Evolutionary conservation across 164 flowering plant genomes (phyloP), one percentile per base, ranked within the genome.

Genomic region (Saururus chinensis): DNA sequence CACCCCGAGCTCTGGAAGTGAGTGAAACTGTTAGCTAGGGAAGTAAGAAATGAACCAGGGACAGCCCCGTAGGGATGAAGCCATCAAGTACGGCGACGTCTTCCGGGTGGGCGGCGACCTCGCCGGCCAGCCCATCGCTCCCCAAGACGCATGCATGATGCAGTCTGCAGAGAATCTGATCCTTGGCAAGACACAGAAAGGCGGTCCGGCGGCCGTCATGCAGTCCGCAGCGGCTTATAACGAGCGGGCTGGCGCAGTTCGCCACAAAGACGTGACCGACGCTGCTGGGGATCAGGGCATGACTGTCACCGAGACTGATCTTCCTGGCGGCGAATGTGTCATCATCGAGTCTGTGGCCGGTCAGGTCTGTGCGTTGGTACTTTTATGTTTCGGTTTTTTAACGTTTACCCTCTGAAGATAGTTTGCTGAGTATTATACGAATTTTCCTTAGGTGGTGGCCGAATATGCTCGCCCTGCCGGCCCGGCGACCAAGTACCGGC

Each of bases 71-170:
- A n/a, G n/a, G n/a, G n/a, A n/a, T n/a, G n/a, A n/a, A n/a, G 64
- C 84, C 16, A 64, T 80, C 64, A 81, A 70, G 45, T 83, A 81
- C 60, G 84, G 78, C 7, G 87, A 83, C 20, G 68, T 83, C 24
- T 82, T 82, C 60, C 19, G 52, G 0, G 67, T 78, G 21, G 45
- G 66, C 21, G 84, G 86, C 7, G 75, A 79, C 19, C 65, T 82
- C 3, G n/a, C n/a, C n/a, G n/a, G n/a, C n/a, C n/a, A n/a, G n/a
- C n/a, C n/a, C n/a, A n/a, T n/a, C n/a, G 66, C 74, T 9, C 86
- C 86, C 0, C 19, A 30, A 45, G 86, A 80, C 57, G 85, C 83
- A 0, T 73, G 85, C 51, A 62, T 74, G 71, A 75, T 81, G 81
- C 82, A 76, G 71, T 20, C 68, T 26, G 84, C 84, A 19, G 85